These are phyloP conservation scores for Aspergillus piperis DNA, from an alignment of 2,329 filamentous ascomycete species.

Conservation along the genomic window DNA sequence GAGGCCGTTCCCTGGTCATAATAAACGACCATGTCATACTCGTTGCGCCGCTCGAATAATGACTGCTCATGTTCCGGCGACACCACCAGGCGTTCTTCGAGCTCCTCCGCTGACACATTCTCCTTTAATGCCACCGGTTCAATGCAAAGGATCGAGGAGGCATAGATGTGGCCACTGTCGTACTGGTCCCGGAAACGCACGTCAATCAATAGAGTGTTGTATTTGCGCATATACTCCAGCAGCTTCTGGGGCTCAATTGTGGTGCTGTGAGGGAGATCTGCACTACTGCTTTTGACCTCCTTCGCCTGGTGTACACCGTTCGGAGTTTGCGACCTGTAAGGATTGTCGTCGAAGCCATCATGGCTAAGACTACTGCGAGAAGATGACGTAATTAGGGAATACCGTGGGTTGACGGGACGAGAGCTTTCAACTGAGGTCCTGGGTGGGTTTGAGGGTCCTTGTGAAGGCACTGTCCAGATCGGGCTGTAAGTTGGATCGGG, in stretches of 20 bases:
- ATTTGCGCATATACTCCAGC: constrained; percentile 66
- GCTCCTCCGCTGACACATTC: constrained; percentile 64
- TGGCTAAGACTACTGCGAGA: constrained; percentile 38
- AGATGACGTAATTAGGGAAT: constrained; percentile 37
- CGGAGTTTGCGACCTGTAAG: constrained; percentile 48
- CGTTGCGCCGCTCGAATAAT: constrained; percentile 70
- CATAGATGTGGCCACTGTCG: constrained; percentile 85
- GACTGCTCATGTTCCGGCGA: constrained; percentile 63
- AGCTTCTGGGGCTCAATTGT: constrained; percentile 71
- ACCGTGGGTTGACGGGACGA: constrained; percentile 40
- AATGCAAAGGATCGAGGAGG: constrained; percentile 81
- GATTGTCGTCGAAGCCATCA: constrained; percentile 41
- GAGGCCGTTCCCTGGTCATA: constrained; percentile 74
- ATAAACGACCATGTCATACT: constrained; percentile 85
- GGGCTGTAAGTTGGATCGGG: constrained; percentile 53
- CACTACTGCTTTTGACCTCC: constrained; percentile 45
- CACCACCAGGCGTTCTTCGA: constrained; percentile 54
- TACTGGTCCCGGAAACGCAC: constrained; percentile 77
- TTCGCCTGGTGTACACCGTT: constrained; percentile 42
- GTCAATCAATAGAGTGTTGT: constrained; percentile 77
- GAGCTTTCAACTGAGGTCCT: constrained; percentile 45
- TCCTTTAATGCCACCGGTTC: constrained; percentile 77
- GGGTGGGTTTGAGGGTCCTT: constrained; percentile 41
- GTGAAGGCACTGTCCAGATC: constrained; percentile 43
- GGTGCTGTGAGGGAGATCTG: constrained; percentile 56